Base-by-base conservation (phyloP, 495 filamentous ascomycete genomes). In the Penicillium roqueforti region DNA sequence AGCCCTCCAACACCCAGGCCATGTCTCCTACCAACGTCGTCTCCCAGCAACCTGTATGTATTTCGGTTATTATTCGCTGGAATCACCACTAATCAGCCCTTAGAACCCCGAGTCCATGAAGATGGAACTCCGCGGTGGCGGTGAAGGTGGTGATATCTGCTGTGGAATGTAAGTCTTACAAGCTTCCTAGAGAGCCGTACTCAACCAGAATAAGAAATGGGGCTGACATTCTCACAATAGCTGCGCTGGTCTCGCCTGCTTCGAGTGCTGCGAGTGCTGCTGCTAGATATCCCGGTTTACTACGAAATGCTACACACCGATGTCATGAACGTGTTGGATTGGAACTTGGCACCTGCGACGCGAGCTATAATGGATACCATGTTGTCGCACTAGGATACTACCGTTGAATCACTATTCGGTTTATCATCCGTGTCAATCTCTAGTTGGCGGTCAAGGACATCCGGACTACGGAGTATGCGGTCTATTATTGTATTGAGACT, bases 211-310 rank as follows among this genome's bases (percentile, higher is more conserved):
- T 39, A 14, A 0, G 26, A 3, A 28, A 16, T 2, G 26, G n/a
- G 1, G 37, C 48, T 51, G 11, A 51, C 16, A 3, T 9, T 3
- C 6, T 20, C 23, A n/a, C 23, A 6, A 47, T 8, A 52, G 49
- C 14, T 52, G 49, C 39, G 49, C 49, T 2, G 49, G 49, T 25
- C 32, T 52, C 20, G 49, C 49, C 20, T 52, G 49, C 49, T 43
- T 52, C 29, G 49, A 52, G n/a, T 52, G 49, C 39, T 52, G 49
- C 26, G 49, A 52, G 28, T 52, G 49, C 39, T 52, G 49, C 49
- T 52, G 49, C 49, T 52, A 52, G 38, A 43, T 23, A 19, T n/a
- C 8, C 16, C 10, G 23, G 7, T 18, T 25, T 52, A 7, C 16
- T 23, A 25, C 22, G 34, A 28, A 29, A 26, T 22, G 1, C 26